phyloP scores from a whole-genome alignment of 108 stramenopile species.

The Nannochloropsis salina region DNA sequence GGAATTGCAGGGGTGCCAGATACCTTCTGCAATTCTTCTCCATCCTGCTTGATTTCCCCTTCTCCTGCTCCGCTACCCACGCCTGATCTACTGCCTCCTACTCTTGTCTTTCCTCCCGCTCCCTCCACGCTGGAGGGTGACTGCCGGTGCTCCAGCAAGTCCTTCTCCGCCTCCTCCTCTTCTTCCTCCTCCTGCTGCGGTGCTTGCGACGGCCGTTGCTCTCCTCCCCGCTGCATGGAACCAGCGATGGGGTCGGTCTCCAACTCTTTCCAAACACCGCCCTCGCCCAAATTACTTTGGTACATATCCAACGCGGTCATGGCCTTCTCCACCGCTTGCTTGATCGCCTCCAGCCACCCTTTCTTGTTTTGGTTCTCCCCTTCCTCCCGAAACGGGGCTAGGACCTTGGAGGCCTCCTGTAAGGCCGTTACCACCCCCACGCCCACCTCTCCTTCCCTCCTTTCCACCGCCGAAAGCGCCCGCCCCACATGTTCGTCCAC shows the following conservation, averaged over 20 bases:
- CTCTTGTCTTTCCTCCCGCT: background rate
- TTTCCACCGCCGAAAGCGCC: background rate
- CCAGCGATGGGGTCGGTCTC: constrained; percentile 9
- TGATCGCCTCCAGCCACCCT: background rate
- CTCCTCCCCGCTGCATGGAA: background rate
- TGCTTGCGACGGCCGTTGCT: background rate
- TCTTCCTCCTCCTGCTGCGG: background rate
- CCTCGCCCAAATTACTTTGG: constrained; percentile 12
- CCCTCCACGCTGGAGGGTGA: background rate
- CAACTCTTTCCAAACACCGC: background rate
- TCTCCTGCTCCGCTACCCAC: background rate
- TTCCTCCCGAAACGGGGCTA: background rate
- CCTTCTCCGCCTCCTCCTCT: background rate
- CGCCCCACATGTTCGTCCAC: background rate
- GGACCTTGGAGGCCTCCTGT: background rate
- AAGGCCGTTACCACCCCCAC: background rate
- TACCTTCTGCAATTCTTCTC: background rate
- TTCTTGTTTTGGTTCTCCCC: background rate
- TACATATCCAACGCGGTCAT: background rate
- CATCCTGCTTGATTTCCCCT: background rate
- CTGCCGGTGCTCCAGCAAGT: background rate
- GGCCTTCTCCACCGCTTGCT: background rate
- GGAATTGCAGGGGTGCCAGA: background rate
- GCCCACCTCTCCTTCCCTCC: background rate
- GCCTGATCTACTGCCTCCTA: background rate